A percentile compares a stretch with the other conserved stretches of the same genome.
phyloP scores from a whole-genome alignment of 495 filamentous ascomycete genomes.

The Viridothelium virens region DNA sequence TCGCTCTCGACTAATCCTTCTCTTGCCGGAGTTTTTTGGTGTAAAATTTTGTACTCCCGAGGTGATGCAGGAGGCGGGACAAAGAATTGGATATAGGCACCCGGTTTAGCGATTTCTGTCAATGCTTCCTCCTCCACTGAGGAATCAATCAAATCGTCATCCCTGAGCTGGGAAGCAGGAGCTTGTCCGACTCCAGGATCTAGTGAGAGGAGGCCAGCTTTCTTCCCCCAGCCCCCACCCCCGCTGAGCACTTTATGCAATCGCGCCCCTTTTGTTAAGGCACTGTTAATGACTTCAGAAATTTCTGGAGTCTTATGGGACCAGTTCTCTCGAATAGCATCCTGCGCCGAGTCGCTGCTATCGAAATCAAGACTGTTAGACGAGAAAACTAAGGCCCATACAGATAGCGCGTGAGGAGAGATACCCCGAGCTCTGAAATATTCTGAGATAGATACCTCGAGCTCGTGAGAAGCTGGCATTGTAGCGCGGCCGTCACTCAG shows the following conservation, averaged over 20 bases:
- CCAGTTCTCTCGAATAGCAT: slow-evolving; percentile 20
- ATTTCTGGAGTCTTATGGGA: slow-evolving; percentile 11
- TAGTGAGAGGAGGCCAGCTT: slow-evolving; percentile 72
- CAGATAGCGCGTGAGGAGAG: slow-evolving; percentile 45
- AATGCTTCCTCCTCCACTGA: slow-evolving; percentile 19
- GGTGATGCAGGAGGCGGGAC: background rate
- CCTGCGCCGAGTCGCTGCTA: background rate
- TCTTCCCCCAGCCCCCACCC: slow-evolving; percentile 84
- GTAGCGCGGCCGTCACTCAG: slow-evolving; percentile 41
- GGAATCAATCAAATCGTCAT: background rate
- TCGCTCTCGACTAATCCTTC: too few species aligned
- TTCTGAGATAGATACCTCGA: slow-evolving; percentile 57
- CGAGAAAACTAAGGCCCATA: slow-evolving; percentile 70
- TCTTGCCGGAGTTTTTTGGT: background rate
- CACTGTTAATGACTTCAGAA: slow-evolving; percentile 32
- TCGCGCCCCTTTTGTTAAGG: slow-evolving; percentile 40
- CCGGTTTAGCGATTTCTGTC: slow-evolving; percentile 19
- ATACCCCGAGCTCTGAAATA: slow-evolving; percentile 47
- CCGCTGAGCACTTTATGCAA: slow-evolving; percentile 55
- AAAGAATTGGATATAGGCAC: slow-evolving; percentile 29
- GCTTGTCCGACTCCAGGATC: slow-evolving; percentile 51
- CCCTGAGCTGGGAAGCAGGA: background rate
- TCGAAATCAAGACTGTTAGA: slow-evolving; percentile 4
- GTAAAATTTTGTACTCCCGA: background rate
- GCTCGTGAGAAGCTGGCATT: slow-evolving; percentile 65